Evolutionary conservation across 331 rosid genomes (phyloP).

Genomic region (Prunus yedoensis): DNA sequence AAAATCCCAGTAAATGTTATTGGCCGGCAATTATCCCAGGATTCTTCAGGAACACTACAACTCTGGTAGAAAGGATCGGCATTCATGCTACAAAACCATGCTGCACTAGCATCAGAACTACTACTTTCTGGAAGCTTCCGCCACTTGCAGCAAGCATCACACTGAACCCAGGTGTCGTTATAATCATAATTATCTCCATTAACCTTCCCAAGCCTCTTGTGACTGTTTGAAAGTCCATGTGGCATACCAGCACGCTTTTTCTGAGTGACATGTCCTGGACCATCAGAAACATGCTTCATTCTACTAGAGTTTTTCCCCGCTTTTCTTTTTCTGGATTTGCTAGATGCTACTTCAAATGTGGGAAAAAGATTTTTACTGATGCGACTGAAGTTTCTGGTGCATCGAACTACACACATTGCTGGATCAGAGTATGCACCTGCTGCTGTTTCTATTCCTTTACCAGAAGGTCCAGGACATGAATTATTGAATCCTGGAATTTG

Average conservation of each 20-base stretch:
- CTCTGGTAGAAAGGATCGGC: constrained; percentile 63
- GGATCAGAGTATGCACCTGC: constrained; percentile 39
- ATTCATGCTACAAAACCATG: constrained; percentile 98
- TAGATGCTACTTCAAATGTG: constrained; percentile 46
- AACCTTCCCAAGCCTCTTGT: constrained; percentile 30
- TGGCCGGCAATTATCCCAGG: constrained; percentile 46
- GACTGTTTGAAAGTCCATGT: constrained; percentile 33
- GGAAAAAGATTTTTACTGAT: constrained; percentile 53
- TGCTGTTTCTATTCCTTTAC: constrained; percentile 47
- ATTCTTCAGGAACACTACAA: constrained; percentile 73
- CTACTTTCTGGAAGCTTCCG: constrained; percentile 68
- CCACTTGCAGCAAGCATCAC: constrained; percentile 95
- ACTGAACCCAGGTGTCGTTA: constrained; percentile 88
- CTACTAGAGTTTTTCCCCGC: constrained; percentile 30
- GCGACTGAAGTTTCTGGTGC: constrained; percentile 54
- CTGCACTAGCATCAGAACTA: constrained; percentile 52
- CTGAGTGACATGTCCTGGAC: constrained; percentile 27
- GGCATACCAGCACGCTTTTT: constrained; percentile 38
- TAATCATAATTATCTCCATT: constrained; percentile 30
- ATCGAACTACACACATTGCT: constrained; percentile 33
- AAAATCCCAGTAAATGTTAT: constrained; percentile 77
- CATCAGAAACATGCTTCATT: constrained; percentile 36
- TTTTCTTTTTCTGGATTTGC: constrained; percentile 32
- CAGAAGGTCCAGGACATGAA: constrained; percentile 32
- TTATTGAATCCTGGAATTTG: constrained; percentile 24